Conservation (phyloP, 495 filamentous ascomycete species). For the Saxophila tyrrhenica region DNA sequence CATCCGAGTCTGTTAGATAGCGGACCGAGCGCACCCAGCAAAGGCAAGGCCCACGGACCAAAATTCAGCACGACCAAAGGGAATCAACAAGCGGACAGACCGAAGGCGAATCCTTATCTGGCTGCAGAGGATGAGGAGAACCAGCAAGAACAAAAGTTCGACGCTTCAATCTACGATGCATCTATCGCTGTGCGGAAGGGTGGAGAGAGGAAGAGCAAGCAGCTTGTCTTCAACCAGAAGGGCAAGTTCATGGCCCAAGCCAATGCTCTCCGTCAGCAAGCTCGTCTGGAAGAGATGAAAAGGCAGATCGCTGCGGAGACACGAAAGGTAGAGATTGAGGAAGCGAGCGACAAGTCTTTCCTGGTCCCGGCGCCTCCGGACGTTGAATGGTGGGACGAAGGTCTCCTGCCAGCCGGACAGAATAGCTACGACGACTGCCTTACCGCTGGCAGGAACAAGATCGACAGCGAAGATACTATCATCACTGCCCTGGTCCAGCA, state of each 20-base stretch:
- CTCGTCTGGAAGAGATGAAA: slow-evolving; percentile 86
- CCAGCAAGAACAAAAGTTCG: slow-evolving; percentile 43
- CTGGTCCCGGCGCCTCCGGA: slow-evolving; percentile 71
- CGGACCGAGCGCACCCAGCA: slow-evolving; percentile 43
- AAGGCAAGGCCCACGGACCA: slow-evolving; percentile 34
- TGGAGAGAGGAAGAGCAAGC: slow-evolving; percentile 54
- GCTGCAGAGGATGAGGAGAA: slow-evolving; percentile 15
- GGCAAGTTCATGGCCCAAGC: slow-evolving; percentile 95
- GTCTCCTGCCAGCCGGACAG: slow-evolving; percentile 51
- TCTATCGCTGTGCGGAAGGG: slow-evolving; percentile 50
- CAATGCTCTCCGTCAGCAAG: slow-evolving; percentile 73
- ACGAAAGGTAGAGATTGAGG: slow-evolving; percentile 78
- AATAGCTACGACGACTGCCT: slow-evolving; percentile 61
- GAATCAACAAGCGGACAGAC: slow-evolving; percentile 46
- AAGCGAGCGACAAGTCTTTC: slow-evolving; percentile 84
- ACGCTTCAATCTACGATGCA: slow-evolving; percentile 72
- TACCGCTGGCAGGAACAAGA: slow-evolving; percentile 53
- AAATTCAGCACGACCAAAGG: slow-evolving; percentile 50
- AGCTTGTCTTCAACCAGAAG: slow-evolving; percentile 86
- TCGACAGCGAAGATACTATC: slow-evolving; percentile 68
- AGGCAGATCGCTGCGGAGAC: slow-evolving; percentile 77
- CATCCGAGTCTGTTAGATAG: slow-evolving; percentile 80
- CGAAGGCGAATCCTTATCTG: slow-evolving; percentile 26
- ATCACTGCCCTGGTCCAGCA: slow-evolving; percentile 87
- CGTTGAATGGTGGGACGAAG: slow-evolving; percentile 98